Conservation (phyloP, 306 rosid genomes). For the Quercus variabilis region DNA sequence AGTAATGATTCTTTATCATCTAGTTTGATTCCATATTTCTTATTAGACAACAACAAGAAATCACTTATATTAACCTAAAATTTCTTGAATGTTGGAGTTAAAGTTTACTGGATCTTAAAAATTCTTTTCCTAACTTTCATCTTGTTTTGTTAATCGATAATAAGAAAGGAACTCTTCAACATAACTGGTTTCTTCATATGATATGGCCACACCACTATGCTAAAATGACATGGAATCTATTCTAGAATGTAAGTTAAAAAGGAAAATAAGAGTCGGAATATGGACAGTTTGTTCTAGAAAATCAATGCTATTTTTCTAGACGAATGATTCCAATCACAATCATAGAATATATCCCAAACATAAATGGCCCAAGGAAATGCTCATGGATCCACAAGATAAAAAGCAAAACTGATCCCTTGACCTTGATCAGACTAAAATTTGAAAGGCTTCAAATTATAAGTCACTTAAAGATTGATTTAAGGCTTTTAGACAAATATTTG, state of each 20-base stretch:
- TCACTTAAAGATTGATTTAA: not conserved
- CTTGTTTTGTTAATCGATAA: not conserved
- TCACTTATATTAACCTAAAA: not conserved
- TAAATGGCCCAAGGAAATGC: not conserved
- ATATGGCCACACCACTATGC: not conserved
- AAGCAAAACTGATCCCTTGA: not conserved
- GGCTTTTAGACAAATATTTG: not conserved
- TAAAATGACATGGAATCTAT: not conserved
- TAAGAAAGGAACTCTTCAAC: not conserved
- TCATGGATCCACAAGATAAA: not conserved
- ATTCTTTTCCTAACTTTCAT: no score
- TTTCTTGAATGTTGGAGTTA: not conserved
- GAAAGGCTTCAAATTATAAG: not conserved
- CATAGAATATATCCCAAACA: not conserved
- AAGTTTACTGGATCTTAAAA: not conserved
- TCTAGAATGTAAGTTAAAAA: not conserved
- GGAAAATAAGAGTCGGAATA: not conserved
- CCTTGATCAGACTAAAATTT: not conserved
- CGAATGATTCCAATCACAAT: not conserved
- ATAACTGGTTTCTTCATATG: not conserved
- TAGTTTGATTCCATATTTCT: no score
- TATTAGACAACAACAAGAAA: not conserved
- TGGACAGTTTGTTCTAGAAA: no score
- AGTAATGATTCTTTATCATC: no score
- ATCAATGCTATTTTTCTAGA: not conserved